These are phyloP conservation scores for Aspergillus sp. DNA, from an alignment of 2,329 filamentous ascomycete genomes.

Conservation along the genomic window DNA sequence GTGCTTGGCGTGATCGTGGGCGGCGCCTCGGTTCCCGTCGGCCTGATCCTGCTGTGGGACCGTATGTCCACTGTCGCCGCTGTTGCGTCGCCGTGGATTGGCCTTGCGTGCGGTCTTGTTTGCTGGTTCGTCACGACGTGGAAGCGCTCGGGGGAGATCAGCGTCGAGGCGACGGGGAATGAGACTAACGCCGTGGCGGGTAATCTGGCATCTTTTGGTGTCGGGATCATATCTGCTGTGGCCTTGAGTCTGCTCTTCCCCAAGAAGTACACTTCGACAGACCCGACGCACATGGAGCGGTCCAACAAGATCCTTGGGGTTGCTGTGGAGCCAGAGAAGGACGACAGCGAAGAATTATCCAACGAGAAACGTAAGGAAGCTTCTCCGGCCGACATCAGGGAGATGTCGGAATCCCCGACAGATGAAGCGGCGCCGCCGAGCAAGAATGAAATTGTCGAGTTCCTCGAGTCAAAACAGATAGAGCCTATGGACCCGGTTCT, in stretches of 20 bases:
- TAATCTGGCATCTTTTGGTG: conserved; percentile 37
- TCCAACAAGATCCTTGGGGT: neutral
- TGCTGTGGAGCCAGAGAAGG: neutral
- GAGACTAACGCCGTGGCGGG: conserved; percentile 41
- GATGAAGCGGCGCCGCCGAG: neutral
- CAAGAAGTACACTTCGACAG: neutral
- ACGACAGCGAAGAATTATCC: neutral
- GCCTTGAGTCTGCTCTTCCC: conserved; percentile 35
- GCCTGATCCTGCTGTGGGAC: conserved; percentile 39
- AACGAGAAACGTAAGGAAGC: neutral
- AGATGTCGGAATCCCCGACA: neutral
- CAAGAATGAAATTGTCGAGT: neutral
- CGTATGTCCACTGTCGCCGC: conserved; percentile 40
- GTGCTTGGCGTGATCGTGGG: conserved; percentile 43
- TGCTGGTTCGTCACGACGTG: conserved; percentile 41
- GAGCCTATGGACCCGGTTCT: conserved; percentile 42
- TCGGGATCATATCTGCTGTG: conserved; percentile 34
- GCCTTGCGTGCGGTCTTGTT: conserved; percentile 30
- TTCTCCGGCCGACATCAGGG: neutral
- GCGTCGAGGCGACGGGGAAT: conserved; percentile 36
- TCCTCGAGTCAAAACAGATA: conserved; percentile 24
- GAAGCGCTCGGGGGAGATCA: conserved; percentile 33
- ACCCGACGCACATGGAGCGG: neutral
- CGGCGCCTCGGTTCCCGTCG: conserved; percentile 38
- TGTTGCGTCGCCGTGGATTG: conserved; percentile 35